A percentile compares a stretch with the other conserved stretches of the same genome.
Conservation (phyloP, 306 rosid species). For the Inga oerstediana region DNA sequence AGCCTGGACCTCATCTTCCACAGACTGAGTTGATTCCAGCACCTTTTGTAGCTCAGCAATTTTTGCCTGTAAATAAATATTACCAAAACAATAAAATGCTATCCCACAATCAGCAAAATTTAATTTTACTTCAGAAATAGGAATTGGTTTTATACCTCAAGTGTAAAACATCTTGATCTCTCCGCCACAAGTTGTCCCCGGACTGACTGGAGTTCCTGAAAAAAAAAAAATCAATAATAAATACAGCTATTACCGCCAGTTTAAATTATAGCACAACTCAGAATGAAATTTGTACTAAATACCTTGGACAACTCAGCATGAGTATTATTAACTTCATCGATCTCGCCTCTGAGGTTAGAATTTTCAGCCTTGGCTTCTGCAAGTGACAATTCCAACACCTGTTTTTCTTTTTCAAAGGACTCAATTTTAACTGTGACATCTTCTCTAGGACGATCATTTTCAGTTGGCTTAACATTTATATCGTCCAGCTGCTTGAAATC, state of each 20-base stretch:
- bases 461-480: conserved; percentile 46
- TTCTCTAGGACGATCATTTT: conserved; percentile 39
- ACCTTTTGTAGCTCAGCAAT: conserved; percentile 75
- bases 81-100: conserved; percentile 12
- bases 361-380: conserved; percentile 66
- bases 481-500: conserved; percentile 53
- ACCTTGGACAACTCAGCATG: conserved; percentile 93
- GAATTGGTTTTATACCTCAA: conserved; percentile 64
- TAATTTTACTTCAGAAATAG: conserved; percentile 6
- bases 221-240: conserved; percentile 44
- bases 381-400: conserved; percentile 58
- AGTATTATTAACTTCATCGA: conserved; percentile 68
- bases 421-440: conserved; percentile 44
- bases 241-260: neutral
- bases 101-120: neutral
- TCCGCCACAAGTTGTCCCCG: conserved; percentile 91
- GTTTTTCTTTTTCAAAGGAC: conserved; percentile 65
- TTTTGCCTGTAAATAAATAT: conserved; percentile 72
- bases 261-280: conserved; percentile 7
- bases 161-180: conserved; percentile 93
- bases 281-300: conserved; percentile 28
- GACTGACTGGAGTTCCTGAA: conserved; percentile 91
- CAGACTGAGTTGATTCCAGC: conserved; percentile 76
- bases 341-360: conserved; percentile 61
- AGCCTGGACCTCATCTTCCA: conserved; percentile 77